phyloP scores from a whole-genome alignment of 1,139 yeast species.

The Kodamaea fungicola region DNA sequence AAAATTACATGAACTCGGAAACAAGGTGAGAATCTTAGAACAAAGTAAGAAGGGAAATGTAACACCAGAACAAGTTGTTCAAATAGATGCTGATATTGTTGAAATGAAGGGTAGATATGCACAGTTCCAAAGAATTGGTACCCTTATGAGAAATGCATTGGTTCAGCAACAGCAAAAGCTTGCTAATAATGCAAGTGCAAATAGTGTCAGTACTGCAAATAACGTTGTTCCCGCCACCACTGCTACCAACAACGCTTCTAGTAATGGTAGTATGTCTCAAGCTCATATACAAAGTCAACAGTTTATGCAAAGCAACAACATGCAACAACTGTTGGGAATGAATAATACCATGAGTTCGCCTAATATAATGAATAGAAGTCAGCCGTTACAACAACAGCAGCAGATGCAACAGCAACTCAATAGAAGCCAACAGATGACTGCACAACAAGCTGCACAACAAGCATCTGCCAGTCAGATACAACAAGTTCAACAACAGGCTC shows the following conservation, averaged over 20 bases:
- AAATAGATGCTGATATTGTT: constrained; percentile 34
- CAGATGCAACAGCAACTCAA: constrained; percentile 17
- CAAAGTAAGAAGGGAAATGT: constrained; percentile 29
- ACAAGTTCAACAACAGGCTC: constrained; percentile 17
- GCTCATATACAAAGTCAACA: constrained; percentile 7
- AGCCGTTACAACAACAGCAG: constrained; percentile 14
- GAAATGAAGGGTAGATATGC: constrained; percentile 34
- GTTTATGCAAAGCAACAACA: constrained; percentile 5
- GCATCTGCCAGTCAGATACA: constrained; percentile 12
- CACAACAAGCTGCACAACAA: constrained; percentile 6
- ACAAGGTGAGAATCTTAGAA: constrained; percentile 33
- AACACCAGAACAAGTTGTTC: constrained; percentile 29
- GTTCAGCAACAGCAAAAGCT: constrained; percentile 24
- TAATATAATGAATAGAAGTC: constrained; percentile 1
- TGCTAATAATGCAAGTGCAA: constrained; percentile 4
- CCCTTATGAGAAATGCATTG: constrained; percentile 37
- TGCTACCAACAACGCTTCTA: constrained; percentile 3
- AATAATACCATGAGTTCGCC: constrained; percentile 2
- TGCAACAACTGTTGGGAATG: constrained; percentile 9
- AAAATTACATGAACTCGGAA: constrained; percentile 39
- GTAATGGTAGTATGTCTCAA: constrained; percentile 1
- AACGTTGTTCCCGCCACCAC: constrained; percentile 3
- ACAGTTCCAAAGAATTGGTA: constrained; percentile 37
- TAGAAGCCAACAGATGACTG: constrained; percentile 13
- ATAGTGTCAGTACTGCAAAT: constrained; percentile 4